Evolutionary conservation across 2,329 filamentous ascomycete species (phyloP).

Genomic region (Colletotrichum destructivum): DNA sequence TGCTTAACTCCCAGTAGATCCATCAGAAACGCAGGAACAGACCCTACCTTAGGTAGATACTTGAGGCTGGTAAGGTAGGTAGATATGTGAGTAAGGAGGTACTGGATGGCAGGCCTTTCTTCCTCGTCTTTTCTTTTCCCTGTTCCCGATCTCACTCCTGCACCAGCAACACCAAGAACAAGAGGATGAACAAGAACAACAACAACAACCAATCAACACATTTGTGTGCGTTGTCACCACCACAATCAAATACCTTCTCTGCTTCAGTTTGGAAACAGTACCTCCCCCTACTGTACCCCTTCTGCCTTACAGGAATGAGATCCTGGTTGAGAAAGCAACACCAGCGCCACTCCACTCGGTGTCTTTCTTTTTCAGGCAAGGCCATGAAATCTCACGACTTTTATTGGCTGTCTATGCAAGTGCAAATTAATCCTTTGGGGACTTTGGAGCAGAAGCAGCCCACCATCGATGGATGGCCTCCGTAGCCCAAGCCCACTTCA

Average conservation of each 20-base stretch:
- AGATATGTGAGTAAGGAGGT: no score
- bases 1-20: conserved; percentile 6
- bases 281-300: neutral
- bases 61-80: no score
- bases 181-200: neutral
- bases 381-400: conserved; percentile 8
- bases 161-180: no score
- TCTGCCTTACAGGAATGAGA: conserved; percentile 37
- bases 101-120: neutral
- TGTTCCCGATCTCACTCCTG: neutral
- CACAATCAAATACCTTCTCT: neutral
- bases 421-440: conserved; percentile 32
- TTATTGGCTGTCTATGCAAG: conserved; percentile 23
- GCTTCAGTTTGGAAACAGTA: neutral
- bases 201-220: neutral
- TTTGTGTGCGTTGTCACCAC: neutral
- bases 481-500: conserved; percentile 16
- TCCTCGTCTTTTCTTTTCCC: neutral
- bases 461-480: neutral
- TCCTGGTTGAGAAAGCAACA: conserved; percentile 24
- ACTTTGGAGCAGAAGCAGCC: conserved; percentile 17
- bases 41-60: neutral
- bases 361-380: conserved; percentile 37
- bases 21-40: conserved; percentile 14
- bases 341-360: conserved; percentile 35